Evolutionary conservation across 306 rosid species (phyloP), one percentile per base, ranked within the genome.

Genomic region (Cucurbita ficifolia): DNA sequence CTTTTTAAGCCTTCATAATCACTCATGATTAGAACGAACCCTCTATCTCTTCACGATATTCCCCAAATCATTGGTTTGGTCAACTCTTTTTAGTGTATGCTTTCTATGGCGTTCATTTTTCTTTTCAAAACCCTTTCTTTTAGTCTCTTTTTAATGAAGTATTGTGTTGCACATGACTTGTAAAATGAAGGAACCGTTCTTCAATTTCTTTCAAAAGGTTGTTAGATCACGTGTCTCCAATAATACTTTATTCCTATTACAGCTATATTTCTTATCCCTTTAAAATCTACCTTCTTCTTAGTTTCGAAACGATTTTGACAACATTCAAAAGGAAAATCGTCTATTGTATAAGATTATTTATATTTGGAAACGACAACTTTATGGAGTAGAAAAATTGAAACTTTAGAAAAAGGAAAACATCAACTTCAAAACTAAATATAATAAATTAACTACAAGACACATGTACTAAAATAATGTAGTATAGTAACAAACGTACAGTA

Each of bases 391-490:
- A 48, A 69, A 69, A 21, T n/a, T 69, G 56, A 48, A 40, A 39
- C 70, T 63, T 45, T 12, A 29, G 2, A 48, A 68, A 68, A 43
- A 68, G 40, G 14, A 65, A 40, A 48, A 69, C 38, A 14, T 69
- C 74, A 0, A 14, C 8, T 5, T 69, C 74, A 69, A 69, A 48
- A 13, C 16, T 8, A 69, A 69, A 69, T 24, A 69, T 58, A 69
- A 48, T 13, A 69, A 24, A 69, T 19, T 67, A 67, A 67, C 42
- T 69, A 48, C 74, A 48, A 69, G 58, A 69, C 74, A 69, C 56
- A 69, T 69, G 74, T 21, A 48, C 13, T 16, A 22, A 48, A 48
- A 48, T 16, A 48, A 43, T 69, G 22, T 0, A 8, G 13, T 29
- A 24, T 2, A 8, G 13, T 29, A 24, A 29, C 74, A 69, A 19